Evolutionary conservation across 352 stramenopile genomes (phyloP).

Genomic region (Pythium brassicae): DNA sequence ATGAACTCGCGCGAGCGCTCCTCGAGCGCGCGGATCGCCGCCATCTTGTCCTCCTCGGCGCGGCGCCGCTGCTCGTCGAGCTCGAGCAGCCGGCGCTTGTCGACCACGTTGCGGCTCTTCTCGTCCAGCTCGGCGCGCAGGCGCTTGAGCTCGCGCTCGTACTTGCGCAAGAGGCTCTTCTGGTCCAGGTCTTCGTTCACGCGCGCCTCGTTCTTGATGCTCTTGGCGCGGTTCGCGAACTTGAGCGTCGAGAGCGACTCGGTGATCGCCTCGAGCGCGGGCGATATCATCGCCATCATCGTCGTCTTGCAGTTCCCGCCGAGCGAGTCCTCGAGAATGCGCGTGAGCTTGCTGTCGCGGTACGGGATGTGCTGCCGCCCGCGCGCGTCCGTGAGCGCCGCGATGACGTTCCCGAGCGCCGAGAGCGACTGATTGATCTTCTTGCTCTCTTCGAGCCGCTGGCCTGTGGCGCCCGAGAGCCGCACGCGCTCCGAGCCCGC

Average conservation of each 20-base stretch:
- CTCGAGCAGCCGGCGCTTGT: slow-evolving; percentile 90
- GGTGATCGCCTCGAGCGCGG: slow-evolving; percentile 84
- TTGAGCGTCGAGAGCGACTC: slow-evolving; percentile 93
- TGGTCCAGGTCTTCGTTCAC: slow-evolving; percentile 94
- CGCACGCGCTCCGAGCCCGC: slow-evolving; percentile 89
- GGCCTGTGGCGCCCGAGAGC: slow-evolving; percentile 80
- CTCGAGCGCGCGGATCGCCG: slow-evolving; percentile 89
- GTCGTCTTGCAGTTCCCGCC: slow-evolving; percentile 94
- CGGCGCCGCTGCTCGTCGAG: slow-evolving; percentile 84
- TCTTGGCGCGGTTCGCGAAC: slow-evolving; percentile 92
- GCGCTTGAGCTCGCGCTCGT: slow-evolving; percentile 93
- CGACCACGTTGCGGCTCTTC: slow-evolving; percentile 90
- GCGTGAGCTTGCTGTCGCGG: slow-evolving; percentile 91
- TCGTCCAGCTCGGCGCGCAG: slow-evolving; percentile 91
- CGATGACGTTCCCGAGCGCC: slow-evolving; percentile 89
- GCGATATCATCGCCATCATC: slow-evolving; percentile 96
- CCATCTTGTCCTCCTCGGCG: slow-evolving; percentile 94
- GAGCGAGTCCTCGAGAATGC: slow-evolving; percentile 86
- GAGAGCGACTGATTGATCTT: slow-evolving; percentile 93
- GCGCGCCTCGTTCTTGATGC: slow-evolving; percentile 88
- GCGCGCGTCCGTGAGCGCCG: slow-evolving; percentile 82
- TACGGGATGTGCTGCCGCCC: slow-evolving; percentile 92
- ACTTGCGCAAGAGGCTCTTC: slow-evolving; percentile 91
- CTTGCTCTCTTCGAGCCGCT: slow-evolving; percentile 88
- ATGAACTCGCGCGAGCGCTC: slow-evolving; percentile 91